Evolutionary conservation across 129 eudicot species (phyloP), one percentile per base, ranked within the genome.

Genomic region (carrot (Daucus carota)): DNA sequence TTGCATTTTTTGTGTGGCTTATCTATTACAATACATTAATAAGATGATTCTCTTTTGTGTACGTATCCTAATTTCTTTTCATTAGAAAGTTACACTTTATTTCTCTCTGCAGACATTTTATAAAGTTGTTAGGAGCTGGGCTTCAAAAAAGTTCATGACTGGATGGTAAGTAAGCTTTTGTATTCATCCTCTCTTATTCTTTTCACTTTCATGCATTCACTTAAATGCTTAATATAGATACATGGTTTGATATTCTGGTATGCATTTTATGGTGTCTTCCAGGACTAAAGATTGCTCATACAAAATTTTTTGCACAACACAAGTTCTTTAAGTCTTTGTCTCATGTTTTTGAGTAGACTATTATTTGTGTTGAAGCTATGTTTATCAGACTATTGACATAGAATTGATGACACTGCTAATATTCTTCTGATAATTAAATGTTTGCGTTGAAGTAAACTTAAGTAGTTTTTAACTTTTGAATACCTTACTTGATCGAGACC

Each of bases 141-240:
- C 96, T 77, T 92, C 98, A 22, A 92, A 92, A 83, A 92, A 92
- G 85, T 92, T 92, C 78, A 90, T 92, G 98, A 92, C 98, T 42
- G 98, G 98, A 88, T 92, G 98, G 98, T 92, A 78, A 73, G 90
- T 77, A 69, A 77, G 52, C 28, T 50, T 43, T 4, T 71, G 48
- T 73, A 60, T 62, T 57, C 59, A 66, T 72, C 46, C 50, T 42
- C 33, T 74, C 75, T 45, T 7, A 15, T 28, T 60, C 72, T 20
- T 40, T 70, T 13, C 22, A 48, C 18, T 20, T 10, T 38, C 26
- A 17, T 26, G 22, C 48, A 15, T 69, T 1, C 59, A 3, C 75
- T 17, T 2, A 40, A 20, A 73, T 73, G 29, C 34, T 15, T 26
- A 60, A 29, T 60, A 52, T 60, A 60, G 33, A 28, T 28, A 60